Conservation (phyloP, 2,329 filamentous ascomycete species). For the Diaporthe ampelina region DNA sequence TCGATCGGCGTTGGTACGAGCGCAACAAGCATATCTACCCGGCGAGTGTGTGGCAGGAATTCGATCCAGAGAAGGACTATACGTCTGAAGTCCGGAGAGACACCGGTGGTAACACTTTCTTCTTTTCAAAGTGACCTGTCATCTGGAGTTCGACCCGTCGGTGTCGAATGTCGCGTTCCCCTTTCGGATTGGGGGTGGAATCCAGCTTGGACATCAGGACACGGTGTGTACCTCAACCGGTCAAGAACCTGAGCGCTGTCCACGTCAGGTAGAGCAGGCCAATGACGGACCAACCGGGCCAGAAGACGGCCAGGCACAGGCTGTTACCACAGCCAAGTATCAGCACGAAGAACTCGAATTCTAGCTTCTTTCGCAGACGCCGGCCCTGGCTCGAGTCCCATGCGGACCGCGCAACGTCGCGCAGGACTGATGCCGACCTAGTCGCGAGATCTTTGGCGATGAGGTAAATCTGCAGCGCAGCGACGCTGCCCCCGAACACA, state of each 20-base stretch:
- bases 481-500: constrained; percentile 48
- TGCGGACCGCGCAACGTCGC: constrained; percentile 46
- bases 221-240: constrained; percentile 27
- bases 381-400: constrained; percentile 56
- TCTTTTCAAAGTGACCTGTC: constrained; percentile 71
- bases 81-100: constrained; percentile 83
- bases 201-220: constrained; percentile 18
- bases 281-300: constrained; percentile 69
- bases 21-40: constrained; percentile 98
- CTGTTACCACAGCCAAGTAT: constrained; percentile 65
- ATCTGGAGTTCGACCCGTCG: constrained; percentile 16
- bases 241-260: constrained; percentile 50
- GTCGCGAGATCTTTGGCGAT: constrained; percentile 45
- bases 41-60: constrained; percentile 95
- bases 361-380: constrained; percentile 60
- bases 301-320: constrained; percentile 66
- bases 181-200: constrained; percentile 14
- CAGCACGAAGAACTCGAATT: constrained; percentile 65
- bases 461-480: constrained; percentile 48
- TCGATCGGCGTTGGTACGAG: constrained; percentile 97
- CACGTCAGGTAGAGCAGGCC: constrained; percentile 53
- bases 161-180: not conserved
- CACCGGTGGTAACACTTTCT: constrained; percentile 91
- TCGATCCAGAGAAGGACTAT: constrained; percentile 91
- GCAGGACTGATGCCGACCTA: constrained; percentile 23